These are phyloP conservation scores for Rhodotorula mucilaginosa DNA, from an alignment of 1,284 basidiomycete species.

Conservation along the genomic window DNA sequence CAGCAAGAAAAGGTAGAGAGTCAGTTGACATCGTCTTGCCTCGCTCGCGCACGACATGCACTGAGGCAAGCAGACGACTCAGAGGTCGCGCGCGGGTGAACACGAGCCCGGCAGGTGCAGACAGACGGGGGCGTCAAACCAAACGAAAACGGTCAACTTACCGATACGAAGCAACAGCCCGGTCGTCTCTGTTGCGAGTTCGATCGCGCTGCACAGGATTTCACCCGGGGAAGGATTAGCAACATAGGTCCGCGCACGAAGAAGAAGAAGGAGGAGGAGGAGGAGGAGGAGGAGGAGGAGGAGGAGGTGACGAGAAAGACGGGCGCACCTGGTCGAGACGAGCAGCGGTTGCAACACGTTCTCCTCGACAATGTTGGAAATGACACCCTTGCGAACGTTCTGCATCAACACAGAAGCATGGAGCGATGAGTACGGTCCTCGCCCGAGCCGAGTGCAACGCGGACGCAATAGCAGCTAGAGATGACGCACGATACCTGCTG, in stretches of 20 bases:
- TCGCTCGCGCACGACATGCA: too few species aligned
- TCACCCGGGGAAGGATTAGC: neutral
- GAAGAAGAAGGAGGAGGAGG: too few species aligned
- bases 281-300: too few species aligned
- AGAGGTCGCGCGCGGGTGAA: too few species aligned
- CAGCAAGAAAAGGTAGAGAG: too few species aligned
- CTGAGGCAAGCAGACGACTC: too few species aligned
- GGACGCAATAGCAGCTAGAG: neutral
- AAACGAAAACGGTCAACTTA: neutral
- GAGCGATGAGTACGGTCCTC: too few species aligned
- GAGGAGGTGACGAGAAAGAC: neutral
- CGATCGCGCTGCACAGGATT: conserved; percentile 75
- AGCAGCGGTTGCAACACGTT: conserved; percentile 95
- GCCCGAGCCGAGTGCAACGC: neutral
- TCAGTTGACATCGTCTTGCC: too few species aligned
- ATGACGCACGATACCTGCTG: conserved; percentile 71
- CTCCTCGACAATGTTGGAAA: conserved; percentile 62
- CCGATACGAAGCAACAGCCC: conserved; percentile 89
- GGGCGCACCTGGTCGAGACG: conserved; percentile 58
- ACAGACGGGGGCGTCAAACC: neutral
- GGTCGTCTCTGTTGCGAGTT: conserved; percentile 96
- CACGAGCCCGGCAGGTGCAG: too few species aligned
- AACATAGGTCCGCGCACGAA: neutral
- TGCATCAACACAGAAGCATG: neutral
- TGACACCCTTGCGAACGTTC: conserved; percentile 76